Evolutionary conservation across 805 yeast species (phyloP), one percentile per base, ranked within the genome.

Genomic region (Lipomyces spencermartinsiae): DNA sequence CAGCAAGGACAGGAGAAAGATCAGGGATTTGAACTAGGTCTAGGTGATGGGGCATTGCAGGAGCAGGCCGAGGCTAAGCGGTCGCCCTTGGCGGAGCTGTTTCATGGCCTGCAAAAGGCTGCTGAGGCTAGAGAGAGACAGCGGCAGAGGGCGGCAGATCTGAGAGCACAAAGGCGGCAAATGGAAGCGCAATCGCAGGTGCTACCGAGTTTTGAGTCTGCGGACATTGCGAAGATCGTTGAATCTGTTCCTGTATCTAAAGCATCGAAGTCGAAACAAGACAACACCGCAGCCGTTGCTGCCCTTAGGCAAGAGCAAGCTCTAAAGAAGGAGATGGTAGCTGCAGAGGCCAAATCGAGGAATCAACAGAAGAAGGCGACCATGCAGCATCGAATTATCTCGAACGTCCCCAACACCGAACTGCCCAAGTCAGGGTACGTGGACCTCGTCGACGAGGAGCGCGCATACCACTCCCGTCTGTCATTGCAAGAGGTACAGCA

Each of bases 391-490:
- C 19, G 49, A n/a, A 16, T 43, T 43, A n/a, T 43, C 7, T 43
- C 49, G 16, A 43, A 43, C 22, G 3, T 43, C n/a, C 49, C 49
- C 2, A n/a, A 43, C 49, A 43, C 25, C 19, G 19, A 43, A 43
- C 49, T 43, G 16, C 49, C 49, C 8, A 43, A 43, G 25, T 43
- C 49, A 5, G 57, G 57, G n/a, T 29, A 12, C 19, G 61, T 58
- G 49, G 51, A 35, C n/a, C 53, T 35, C 22, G 61, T 58, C 25
- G 61, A 58, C 54, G 53, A 34, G 12, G n/a, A 35, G 12, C 31
- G 53, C 10, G 6, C 12, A n/a, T 19, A n/a, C 53, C 54, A 58
- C 22, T 58, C 61, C 34, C 49, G 49, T n/a, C 61, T 35, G 51
- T 34, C 29, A 10, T 58, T 58, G 14, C 53, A 58, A 35, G 49